phyloP scores from a whole-genome alignment of 2,329 filamentous ascomycete genomes.

The Penicillium griseofulvum region DNA sequence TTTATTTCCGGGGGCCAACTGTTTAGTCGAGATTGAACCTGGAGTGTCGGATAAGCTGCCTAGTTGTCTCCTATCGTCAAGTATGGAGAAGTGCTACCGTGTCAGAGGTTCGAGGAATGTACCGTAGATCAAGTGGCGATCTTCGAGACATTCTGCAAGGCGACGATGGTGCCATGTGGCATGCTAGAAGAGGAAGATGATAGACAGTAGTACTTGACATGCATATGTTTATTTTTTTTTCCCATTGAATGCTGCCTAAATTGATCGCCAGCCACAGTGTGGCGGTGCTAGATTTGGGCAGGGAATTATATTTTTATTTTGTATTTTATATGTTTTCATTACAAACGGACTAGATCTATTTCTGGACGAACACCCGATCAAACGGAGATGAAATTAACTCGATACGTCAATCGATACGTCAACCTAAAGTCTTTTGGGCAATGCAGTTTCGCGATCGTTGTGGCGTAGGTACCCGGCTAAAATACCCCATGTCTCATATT shows the following conservation, averaged over 20 bases:
- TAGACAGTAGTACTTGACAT: slow-evolving; percentile 8
- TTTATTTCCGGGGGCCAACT: background rate
- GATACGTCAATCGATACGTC: slow-evolving; percentile 2
- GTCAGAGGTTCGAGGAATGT: slow-evolving; percentile 17
- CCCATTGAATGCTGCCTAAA: background rate
- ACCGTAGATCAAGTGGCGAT: slow-evolving; percentile 18
- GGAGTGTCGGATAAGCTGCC: background rate
- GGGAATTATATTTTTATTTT: background rate
- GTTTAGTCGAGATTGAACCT: background rate
- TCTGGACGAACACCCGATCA: slow-evolving; percentile 4
- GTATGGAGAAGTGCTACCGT: slow-evolving; percentile 28
- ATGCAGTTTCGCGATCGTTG: background rate
- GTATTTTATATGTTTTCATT: background rate
- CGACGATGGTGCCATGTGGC: slow-evolving; percentile 25
- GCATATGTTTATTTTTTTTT: background rate
- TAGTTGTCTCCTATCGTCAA: background rate
- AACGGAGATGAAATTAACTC: background rate
- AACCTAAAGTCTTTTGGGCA: background rate
- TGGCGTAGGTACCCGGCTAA: background rate
- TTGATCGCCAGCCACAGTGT: slow-evolving; percentile 1
- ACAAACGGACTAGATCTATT: background rate
- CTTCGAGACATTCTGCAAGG: slow-evolving; percentile 26
- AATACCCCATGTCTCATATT: background rate
- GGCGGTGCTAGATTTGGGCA: background rate
- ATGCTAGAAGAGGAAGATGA: slow-evolving; percentile 8